Evolutionary conservation across 192 early-diverging fungal genomes (phyloP).

Genomic region (Coemansia erecta): DNA sequence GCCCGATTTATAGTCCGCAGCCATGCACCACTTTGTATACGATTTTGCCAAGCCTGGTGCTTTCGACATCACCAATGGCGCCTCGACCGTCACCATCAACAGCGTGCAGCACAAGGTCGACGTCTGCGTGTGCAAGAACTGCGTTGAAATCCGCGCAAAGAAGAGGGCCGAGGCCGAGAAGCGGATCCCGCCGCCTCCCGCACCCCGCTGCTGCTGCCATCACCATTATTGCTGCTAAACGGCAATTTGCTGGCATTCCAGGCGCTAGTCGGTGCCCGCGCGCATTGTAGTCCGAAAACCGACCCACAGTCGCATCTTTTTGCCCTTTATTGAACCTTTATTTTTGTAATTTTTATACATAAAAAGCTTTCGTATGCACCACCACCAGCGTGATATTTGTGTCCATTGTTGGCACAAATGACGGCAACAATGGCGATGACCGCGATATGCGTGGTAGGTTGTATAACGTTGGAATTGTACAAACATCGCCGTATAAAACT

Average conservation of each 20-base stretch:
- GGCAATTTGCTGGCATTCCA: too few relatives aligned
- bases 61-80: conserved; percentile 42
- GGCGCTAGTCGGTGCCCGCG: too few relatives aligned
- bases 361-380: neutral
- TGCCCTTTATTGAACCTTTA: neutral
- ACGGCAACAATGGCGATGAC: neutral
- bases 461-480: too few relatives aligned
- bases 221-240: conserved; percentile 17
- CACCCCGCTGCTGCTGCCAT: conserved; percentile 31
- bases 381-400: too few relatives aligned
- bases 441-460: too few relatives aligned
- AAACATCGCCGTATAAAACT: too few relatives aligned
- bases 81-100: conserved; percentile 41
- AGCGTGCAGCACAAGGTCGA: conserved; percentile 39
- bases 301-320: neutral
- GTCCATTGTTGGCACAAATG: neutral
- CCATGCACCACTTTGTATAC: conserved; percentile 39
- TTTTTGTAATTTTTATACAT: conserved; percentile 5
- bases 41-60: conserved; percentile 40
- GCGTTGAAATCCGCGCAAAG: conserved; percentile 23
- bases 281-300: neutral
- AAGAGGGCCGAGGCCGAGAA: conserved; percentile 27
- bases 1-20: neutral
- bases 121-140: conserved; percentile 42
- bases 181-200: conserved; percentile 20